phyloP scores from a whole-genome alignment of 164 flowering plant genomes.

The Umbilicus rupestris region DNA sequence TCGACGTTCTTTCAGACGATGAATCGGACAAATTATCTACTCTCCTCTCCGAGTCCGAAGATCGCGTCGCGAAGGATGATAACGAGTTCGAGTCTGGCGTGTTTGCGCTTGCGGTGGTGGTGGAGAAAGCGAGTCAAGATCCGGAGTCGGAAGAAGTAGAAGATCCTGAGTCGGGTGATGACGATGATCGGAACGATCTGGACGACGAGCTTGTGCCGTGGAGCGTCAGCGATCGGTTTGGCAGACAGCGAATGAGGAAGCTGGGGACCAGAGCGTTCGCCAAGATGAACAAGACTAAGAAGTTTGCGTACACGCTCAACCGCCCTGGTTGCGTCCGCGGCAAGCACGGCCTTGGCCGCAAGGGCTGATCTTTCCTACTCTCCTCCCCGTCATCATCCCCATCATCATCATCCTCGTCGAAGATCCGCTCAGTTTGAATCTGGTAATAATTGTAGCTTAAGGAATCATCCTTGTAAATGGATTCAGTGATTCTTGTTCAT shows the following conservation, averaged over 20 bases:
- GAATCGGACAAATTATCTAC: not conserved
- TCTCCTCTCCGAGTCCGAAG: not conserved
- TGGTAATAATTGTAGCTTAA: not conserved
- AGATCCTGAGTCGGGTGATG: constrained; percentile 15
- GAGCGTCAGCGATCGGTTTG: constrained; percentile 20
- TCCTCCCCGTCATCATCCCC: not conserved
- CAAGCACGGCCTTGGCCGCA: constrained; percentile 33
- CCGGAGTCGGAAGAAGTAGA: constrained; percentile 11
- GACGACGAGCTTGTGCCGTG: constrained; percentile 42
- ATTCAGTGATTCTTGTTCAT: not conserved
- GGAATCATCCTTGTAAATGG: constrained; percentile 1
- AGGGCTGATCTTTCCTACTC: not conserved
- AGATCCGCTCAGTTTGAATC: not conserved
- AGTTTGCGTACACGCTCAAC: constrained; percentile 11
- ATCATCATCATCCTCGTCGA: too few species aligned
- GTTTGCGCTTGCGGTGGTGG: not conserved
- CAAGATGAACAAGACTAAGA: constrained; percentile 25
- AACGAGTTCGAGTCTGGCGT: not conserved
- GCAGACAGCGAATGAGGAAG: constrained; percentile 41
- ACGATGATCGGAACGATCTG: constrained; percentile 19
- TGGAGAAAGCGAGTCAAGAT: not conserved
- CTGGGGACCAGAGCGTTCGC: constrained; percentile 28
- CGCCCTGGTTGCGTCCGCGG: constrained; percentile 35
- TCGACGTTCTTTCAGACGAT: not conserved
- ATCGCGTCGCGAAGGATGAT: not conserved